Percentiles rank a stretch among this genome's conserved stretches.
phyloP scores from a whole-genome alignment of 116 monocot genomes.

The Posidonia oceanica region DNA sequence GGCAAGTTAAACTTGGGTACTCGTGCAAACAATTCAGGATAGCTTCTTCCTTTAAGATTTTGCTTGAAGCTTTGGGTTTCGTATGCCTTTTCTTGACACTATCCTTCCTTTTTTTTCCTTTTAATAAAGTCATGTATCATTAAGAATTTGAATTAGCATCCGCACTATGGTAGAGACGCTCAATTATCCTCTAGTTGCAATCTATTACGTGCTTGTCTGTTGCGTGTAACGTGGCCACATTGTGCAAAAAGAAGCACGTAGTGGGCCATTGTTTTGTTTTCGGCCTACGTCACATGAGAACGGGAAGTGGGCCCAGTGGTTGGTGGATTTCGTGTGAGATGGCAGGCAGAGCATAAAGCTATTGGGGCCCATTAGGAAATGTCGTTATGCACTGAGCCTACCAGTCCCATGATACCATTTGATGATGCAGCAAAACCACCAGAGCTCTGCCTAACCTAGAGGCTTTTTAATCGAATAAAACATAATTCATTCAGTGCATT shows the following conservation, averaged over 20 bases:
- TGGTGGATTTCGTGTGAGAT: not conserved
- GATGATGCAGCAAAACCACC: not conserved
- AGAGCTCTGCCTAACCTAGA: not conserved
- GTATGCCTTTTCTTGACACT: not conserved
- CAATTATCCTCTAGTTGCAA: too few relatives aligned
- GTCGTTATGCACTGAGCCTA: not conserved
- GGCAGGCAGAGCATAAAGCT: slow-evolving; percentile 1
- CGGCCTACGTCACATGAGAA: not conserved
- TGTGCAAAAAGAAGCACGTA: too few relatives aligned
- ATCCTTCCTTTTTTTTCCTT: not conserved
- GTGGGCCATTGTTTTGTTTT: too few relatives aligned
- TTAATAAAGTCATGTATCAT: too few relatives aligned
- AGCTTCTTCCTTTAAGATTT: not conserved
- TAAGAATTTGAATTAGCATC: too few relatives aligned
- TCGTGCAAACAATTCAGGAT: too few relatives aligned
- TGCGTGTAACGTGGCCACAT: too few relatives aligned
- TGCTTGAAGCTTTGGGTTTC: not conserved
- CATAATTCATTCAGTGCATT: not conserved
- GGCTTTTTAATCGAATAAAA: too few relatives aligned
- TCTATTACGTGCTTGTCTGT: too few relatives aligned
- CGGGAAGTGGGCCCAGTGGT: not conserved
- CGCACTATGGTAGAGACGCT: too few relatives aligned
- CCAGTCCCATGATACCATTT: not conserved
- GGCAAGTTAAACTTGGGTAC: too few relatives aligned
- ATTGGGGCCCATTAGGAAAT: not conserved